Evolutionary conservation across 495 filamentous ascomycete species (phyloP), one percentile per base, ranked within the genome.

Genomic region (Xylaria cubensis): DNA sequence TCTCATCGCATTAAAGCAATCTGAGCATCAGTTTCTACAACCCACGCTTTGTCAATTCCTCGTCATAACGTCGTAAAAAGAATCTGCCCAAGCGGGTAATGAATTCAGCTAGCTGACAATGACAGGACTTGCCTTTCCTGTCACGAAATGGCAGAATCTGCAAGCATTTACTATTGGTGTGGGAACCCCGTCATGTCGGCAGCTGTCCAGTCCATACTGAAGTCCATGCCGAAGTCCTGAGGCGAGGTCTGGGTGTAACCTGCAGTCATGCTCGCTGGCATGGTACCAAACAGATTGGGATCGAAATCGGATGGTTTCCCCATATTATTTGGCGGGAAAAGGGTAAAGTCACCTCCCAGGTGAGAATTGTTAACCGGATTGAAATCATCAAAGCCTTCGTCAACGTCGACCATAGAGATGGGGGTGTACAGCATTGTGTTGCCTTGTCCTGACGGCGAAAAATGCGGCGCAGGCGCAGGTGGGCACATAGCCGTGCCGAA

Each of bases 381-480:
- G 12, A 83, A 81, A 34, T 88, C 86, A 64, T 87, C 88, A 63
- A 84, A 85, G 12, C 83, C 83, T 56, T 87, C 86, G 61, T 86
- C 82, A 53, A 84, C 74, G 15, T 81, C 80, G 17, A 73, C 77
- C 70, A 84, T 79, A 0, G 87, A 89, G 6, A 83, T 83, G 4
- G 90, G 90, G 0, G 90, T 90, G 77, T 86, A 91, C 56, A 93
- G 84, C 85, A 91, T 89, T 13, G 87, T 76, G 62, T 90, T 89
- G 24, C 86, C 89, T 73, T 92, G 90, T 1, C 87, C 90, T 56
- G 84, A 81, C 44, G 89, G 88, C 15, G 90, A 92, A 68, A 93
- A 85, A 56, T 90, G 88, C 9, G 85, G 81, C 3, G 82, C 69
- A 69, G 71, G 78, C 17, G 75, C 80, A 75, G 84, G 74, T 76